Percentiles rank a stretch among this genome's conserved stretches.
Conservation (phyloP, 2,329 filamentous ascomycete species). For the Colletotrichum magnum region DNA sequence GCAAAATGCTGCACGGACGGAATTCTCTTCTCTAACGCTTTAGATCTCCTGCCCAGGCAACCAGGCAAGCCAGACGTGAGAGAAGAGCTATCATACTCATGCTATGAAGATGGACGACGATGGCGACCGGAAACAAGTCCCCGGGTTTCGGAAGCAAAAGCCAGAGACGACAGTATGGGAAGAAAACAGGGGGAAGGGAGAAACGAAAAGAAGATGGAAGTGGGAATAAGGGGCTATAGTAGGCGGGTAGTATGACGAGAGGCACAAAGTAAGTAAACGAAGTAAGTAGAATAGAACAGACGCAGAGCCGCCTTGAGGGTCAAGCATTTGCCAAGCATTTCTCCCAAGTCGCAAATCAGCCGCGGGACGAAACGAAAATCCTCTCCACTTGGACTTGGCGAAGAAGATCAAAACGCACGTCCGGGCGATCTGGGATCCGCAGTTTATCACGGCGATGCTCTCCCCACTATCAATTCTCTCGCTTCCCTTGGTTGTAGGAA, state of each 20-base stretch:
- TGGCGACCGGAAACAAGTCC: not conserved
- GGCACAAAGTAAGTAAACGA: not conserved
- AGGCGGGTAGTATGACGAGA: not conserved
- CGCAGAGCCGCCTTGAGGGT: constrained; percentile 25
- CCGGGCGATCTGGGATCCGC: constrained; percentile 18
- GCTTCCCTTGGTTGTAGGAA: not conserved
- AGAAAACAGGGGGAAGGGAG: not conserved
- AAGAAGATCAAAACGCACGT: constrained; percentile 30
- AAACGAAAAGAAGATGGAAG: not conserved
- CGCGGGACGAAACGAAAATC: constrained; percentile 31
- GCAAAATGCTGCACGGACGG: constrained; percentile 1
- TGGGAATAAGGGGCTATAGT: not conserved
- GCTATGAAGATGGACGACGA: not conserved
- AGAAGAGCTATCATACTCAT: not conserved
- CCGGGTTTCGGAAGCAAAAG: not conserved
- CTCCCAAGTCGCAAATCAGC: constrained; percentile 27
- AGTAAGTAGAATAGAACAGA: constrained; percentile 6
- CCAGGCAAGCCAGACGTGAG: not conserved
- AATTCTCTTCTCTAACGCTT: not conserved
- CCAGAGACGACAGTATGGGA: too few species aligned
- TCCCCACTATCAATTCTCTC: too few species aligned
- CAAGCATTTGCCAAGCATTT: constrained; percentile 31
- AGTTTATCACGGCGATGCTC: constrained; percentile 11
- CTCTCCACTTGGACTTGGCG: constrained; percentile 22
- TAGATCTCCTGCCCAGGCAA: not conserved